Percentiles rank a stretch among this genome's conserved stretches.
Evolutionary conservation across 176 grass and related monocot genomes (phyloP).

Genomic region (Raddia guianensis): DNA sequence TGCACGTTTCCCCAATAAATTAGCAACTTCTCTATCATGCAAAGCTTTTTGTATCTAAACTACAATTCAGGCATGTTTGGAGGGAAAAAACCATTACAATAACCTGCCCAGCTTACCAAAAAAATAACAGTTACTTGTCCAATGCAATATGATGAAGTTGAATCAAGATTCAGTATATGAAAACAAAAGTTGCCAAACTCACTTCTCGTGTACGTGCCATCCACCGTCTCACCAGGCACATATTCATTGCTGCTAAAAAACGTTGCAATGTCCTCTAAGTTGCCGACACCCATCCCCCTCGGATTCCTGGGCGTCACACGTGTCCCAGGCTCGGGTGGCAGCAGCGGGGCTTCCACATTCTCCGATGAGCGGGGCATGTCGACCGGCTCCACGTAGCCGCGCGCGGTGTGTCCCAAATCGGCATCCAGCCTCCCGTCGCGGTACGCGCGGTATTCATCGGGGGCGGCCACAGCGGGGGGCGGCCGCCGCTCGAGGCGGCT

Average conservation of each 20-base stretch:
- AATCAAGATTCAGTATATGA: neutral
- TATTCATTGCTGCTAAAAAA: constrained; percentile 66
- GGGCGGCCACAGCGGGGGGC: constrained; percentile 54
- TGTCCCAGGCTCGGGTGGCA: constrained; percentile 42
- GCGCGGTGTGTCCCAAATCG: constrained; percentile 41
- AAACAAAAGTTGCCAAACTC: constrained; percentile 34
- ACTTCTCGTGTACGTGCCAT: constrained; percentile 50
- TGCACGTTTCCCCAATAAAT: neutral
- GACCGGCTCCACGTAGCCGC: constrained; percentile 41
- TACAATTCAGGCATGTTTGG: neutral
- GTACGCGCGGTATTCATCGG: constrained; percentile 58
- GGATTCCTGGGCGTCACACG: constrained; percentile 86
- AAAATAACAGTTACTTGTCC: neutral
- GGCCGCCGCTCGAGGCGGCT: constrained; percentile 71
- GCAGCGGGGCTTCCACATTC: constrained; percentile 34
- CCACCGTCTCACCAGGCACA: constrained; percentile 37
- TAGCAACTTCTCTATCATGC: neutral
- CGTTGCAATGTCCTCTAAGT: constrained; percentile 65
- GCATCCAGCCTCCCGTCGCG: constrained; percentile 55
- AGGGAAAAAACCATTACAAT: neutral
- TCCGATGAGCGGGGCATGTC: constrained; percentile 26
- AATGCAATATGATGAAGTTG: neutral
- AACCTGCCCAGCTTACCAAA: neutral
- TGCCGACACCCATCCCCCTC: constrained; percentile 45
- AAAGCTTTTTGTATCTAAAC: neutral